Evolutionary conservation across 371 early-diverging fungal genomes (phyloP).

Genomic region (Haplosporangium sp.): DNA sequence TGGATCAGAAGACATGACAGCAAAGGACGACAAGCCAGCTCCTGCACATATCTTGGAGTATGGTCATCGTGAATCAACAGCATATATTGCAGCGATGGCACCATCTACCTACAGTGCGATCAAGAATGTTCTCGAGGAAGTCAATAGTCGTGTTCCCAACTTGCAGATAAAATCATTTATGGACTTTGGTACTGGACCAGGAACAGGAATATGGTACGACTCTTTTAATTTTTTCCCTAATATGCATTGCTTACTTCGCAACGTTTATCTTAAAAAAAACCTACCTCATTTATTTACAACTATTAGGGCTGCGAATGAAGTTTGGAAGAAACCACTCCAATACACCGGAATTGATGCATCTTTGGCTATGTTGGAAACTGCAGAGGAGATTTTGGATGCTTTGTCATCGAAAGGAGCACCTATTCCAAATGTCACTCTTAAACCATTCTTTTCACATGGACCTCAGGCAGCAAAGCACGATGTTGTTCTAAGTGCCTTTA

Average conservation of each 20-base stretch:
- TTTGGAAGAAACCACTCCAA: slow-evolving; percentile 55
- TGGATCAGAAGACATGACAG: slow-evolving; percentile 25
- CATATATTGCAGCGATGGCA: slow-evolving; percentile 80
- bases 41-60: slow-evolving; percentile 81
- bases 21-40: slow-evolving; percentile 27
- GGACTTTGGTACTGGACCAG: slow-evolving; percentile 93
- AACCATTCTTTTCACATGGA: slow-evolving; percentile 72
- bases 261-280: no score
- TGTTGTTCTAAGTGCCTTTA: slow-evolving; percentile 81
- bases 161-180: slow-evolving; percentile 73
- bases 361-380: slow-evolving; percentile 81
- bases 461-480: slow-evolving; percentile 67
- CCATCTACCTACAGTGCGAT: slow-evolving; percentile 78
- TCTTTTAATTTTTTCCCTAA: background rate
- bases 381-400: slow-evolving; percentile 59
- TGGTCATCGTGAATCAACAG: slow-evolving; percentile 77
- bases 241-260: no score
- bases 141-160: slow-evolving; percentile 67
- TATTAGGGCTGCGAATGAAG: slow-evolving; percentile 76
- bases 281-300: no score
- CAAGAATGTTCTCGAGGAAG: slow-evolving; percentile 76
- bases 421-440: slow-evolving; percentile 64
- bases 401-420: slow-evolving; percentile 22
- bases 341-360: slow-evolving; percentile 84
- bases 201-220: slow-evolving; percentile 82